phyloP scores from a whole-genome alignment of 2,329 filamentous ascomycete species.

The Endothia cerciana region DNA sequence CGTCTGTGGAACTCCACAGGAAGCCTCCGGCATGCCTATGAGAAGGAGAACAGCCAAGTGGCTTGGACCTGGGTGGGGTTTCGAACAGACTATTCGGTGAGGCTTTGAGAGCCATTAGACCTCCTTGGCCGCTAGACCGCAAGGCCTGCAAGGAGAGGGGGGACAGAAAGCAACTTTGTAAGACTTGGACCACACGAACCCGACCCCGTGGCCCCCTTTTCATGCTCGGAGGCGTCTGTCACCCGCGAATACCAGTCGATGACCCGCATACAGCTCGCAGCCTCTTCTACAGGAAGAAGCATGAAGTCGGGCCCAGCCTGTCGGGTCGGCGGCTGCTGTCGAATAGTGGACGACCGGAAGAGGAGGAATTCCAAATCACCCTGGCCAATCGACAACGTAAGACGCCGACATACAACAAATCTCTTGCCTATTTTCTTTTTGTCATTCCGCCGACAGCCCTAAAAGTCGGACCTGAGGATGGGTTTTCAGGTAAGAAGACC shows the following conservation, averaged over 20 bases:
- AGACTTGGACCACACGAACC: slow-evolving; percentile 23
- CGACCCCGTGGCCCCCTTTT: slow-evolving; percentile 15
- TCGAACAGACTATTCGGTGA: slow-evolving; percentile 27
- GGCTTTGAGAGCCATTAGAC: slow-evolving; percentile 24
- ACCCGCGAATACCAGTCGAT: slow-evolving; percentile 25
- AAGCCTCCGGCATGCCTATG: slow-evolving; percentile 20
- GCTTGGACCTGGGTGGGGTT: slow-evolving; percentile 24
- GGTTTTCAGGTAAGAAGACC: slow-evolving; percentile 6
- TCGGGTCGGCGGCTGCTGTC: slow-evolving; percentile 21
- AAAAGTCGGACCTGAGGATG: slow-evolving; percentile 12
- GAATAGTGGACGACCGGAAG: slow-evolving; percentile 19
- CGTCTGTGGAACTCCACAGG: slow-evolving; percentile 20
- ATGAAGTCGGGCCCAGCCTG: slow-evolving; percentile 20
- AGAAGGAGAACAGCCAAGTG: slow-evolving; percentile 20
- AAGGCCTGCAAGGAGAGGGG: slow-evolving; percentile 11
- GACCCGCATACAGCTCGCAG: slow-evolving; percentile 23
- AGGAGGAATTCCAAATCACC: slow-evolving; percentile 28
- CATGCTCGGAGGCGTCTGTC: slow-evolving; percentile 27
- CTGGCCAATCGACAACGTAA: slow-evolving; percentile 21
- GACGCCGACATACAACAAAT: slow-evolving; percentile 15
- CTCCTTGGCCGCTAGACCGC: slow-evolving; percentile 17
- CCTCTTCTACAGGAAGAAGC: slow-evolving; percentile 12
- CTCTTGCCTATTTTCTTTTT: slow-evolving; percentile 15
- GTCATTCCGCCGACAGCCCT: slow-evolving; percentile 17
- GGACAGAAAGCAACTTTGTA: slow-evolving; percentile 16